Evolutionary conservation across 768 basidiomycete species (phyloP), one percentile per base, ranked within the genome.

Genomic region (Russula lepida): DNA sequence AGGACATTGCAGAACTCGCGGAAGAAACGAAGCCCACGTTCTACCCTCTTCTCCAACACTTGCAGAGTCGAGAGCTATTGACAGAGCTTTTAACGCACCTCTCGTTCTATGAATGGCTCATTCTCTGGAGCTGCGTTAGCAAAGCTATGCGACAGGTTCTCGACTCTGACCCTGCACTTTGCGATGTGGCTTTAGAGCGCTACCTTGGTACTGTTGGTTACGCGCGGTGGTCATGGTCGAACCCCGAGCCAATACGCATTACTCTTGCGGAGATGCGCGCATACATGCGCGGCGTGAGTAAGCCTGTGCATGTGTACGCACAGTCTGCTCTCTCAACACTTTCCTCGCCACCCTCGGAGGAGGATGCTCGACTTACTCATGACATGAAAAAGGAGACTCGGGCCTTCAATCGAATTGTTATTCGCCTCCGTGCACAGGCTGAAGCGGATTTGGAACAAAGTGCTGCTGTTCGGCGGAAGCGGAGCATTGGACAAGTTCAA

Each of bases 281-380:
- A 54, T 93, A 92, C 67, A 84, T 92, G 81, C 80, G 84, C 49
- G 88, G 88, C 3, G 85, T 92, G 5, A 84, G 84, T 6, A 81
- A 88, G 27, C 90, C 91, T 7, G 78, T 79, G 4, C 85, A 92
- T 64, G 82, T 87, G 63, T 92, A 88, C 65, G 78, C 83, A 0
- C 79, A 81, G 4, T 76, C 83, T 35, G 81, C 89, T 1, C 75
- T 75, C 6, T 70, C 78, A 28, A 84, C 84, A 64, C 74, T 89
- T 11, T 80, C 0, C 72, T 79, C 27, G 9, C 81, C 77, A 49
- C 78, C 75, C 1, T 69, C 72, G 27, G 72, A 74, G 49, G 76
- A 78, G 25, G 75, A 65, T 71, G 25, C 75, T 78, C 61, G 60
- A 4, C 76, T 78, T 6, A 79, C 83, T n/a, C 74, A 76, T 15